These are phyloP conservation scores for Rhazya stricta DNA, from an alignment of 257 asterid genomes.

Conservation along the genomic window DNA sequence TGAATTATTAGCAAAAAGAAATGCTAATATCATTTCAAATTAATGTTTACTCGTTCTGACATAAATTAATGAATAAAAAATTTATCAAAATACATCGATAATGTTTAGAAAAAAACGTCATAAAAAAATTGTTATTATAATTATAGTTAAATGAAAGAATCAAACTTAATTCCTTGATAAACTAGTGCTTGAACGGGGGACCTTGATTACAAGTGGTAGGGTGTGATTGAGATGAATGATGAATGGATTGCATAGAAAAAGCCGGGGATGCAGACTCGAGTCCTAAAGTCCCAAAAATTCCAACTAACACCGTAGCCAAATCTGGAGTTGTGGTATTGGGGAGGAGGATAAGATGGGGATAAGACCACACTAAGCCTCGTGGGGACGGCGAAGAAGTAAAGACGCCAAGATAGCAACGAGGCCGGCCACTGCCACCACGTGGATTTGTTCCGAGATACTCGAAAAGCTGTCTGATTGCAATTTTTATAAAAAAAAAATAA, in stretches of 20 bases:
- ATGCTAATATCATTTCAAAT: too few species aligned
- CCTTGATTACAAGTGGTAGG: too few species aligned
- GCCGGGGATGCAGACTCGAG: not conserved
- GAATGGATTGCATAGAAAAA: not conserved
- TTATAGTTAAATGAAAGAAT: too few species aligned
- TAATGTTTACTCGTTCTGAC: too few species aligned
- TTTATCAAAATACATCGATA: too few species aligned
- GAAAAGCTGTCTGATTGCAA: conserved; percentile 6
- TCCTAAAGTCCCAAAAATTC: conserved; percentile 28
- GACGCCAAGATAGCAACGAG: conserved; percentile 40
- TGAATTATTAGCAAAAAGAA: too few species aligned
- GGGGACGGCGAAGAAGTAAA: conserved; percentile 24
- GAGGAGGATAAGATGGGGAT: conserved; percentile 16
- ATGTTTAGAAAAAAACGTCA: too few species aligned
- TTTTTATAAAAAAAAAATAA: not conserved
- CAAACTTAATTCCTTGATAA: too few species aligned
- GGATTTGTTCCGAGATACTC: conserved; percentile 21
- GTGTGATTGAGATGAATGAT: not conserved
- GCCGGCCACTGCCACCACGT: conserved; percentile 36
- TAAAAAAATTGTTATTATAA: too few species aligned
- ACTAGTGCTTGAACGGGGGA: too few species aligned
- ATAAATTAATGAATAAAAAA: too few species aligned
- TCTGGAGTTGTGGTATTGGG: conserved; percentile 13
- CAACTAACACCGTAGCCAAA: conserved; percentile 25
- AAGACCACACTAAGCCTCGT: conserved; percentile 20